These are phyloP conservation scores for Diaporthe citrichinensis DNA, from an alignment of 2,329 filamentous ascomycete species.

Conservation along the genomic window DNA sequence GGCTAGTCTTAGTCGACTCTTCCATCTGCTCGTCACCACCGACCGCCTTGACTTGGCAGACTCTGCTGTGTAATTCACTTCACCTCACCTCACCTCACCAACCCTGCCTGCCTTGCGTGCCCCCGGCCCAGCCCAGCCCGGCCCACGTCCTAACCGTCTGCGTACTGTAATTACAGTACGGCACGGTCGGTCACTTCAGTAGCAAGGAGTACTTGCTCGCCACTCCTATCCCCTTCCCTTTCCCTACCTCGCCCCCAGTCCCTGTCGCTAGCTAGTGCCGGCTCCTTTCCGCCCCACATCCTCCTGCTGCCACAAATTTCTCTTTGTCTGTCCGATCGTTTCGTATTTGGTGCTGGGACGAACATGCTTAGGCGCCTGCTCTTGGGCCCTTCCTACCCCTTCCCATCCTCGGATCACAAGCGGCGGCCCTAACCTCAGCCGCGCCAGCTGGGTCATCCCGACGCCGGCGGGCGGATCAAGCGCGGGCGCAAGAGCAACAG, in stretches of 20 bases:
- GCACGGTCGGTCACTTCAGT: neutral
- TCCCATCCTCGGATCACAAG: constrained; percentile 32
- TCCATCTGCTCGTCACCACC: constrained; percentile 1
- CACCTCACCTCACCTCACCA: neutral
- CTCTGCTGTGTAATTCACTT: neutral
- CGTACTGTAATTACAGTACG: constrained; percentile 10
- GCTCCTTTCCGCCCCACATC: constrained; percentile 32
- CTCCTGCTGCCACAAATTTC: constrained; percentile 29
- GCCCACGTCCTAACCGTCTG: constrained; percentile 11
- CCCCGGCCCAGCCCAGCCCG: neutral
- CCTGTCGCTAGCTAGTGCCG: constrained; percentile 21
- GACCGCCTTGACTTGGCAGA: neutral
- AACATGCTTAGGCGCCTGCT: constrained; percentile 34
- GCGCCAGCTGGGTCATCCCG: constrained; percentile 30
- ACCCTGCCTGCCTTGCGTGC: constrained; percentile 1
- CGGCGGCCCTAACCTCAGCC: constrained; percentile 33
- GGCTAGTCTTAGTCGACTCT: neutral
- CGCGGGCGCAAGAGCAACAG: constrained; percentile 21
- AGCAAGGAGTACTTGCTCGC: neutral
- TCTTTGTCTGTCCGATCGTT: constrained; percentile 34
- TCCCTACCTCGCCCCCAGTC: neutral
- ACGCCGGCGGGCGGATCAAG: constrained; percentile 30
- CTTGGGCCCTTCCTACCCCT: constrained; percentile 4
- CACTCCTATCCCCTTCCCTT: neutral
- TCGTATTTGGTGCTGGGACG: constrained; percentile 32